Conservation (phyloP, 1,284 basidiomycete species). For the Pyrrhoderma lamaoense region DNA sequence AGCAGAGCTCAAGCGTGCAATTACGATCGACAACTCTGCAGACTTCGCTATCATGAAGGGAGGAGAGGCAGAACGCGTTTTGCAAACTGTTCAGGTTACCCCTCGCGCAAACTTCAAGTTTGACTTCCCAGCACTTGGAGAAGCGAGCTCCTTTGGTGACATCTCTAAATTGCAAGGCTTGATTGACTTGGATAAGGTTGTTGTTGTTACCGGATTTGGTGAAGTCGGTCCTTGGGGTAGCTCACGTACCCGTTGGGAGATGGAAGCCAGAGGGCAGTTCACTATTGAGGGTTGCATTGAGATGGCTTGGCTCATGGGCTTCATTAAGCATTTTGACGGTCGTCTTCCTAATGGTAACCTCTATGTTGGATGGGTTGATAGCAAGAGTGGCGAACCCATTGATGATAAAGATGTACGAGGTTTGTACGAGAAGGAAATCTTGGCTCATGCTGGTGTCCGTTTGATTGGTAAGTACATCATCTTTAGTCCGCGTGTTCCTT, state of each 20-base stretch:
- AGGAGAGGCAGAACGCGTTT: constrained; percentile 84
- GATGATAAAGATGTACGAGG: constrained; percentile 96
- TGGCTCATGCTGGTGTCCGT: constrained; percentile 90
- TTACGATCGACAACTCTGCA: constrained; percentile 88
- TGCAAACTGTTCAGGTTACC: constrained; percentile 89
- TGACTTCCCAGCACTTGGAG: constrained; percentile 82
- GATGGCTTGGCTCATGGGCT: constrained; percentile 99
- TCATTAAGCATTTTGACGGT: constrained; percentile 97
- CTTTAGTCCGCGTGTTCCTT: constrained; percentile 4
- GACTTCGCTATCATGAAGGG: constrained; percentile 94
- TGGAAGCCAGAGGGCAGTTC: constrained; percentile 91
- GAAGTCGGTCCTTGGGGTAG: constrained; percentile 99
- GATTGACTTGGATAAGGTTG: constrained; percentile 91
- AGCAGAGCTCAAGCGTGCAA: constrained; percentile 87
- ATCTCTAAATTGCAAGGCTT: constrained; percentile 75
- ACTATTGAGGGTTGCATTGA: constrained; percentile 97
- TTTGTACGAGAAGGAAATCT: constrained; percentile 92
- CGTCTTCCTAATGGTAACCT: constrained; percentile 87
- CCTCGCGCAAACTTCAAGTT: constrained; percentile 97
- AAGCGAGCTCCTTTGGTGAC: constrained; percentile 59
- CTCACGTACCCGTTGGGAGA: constrained; percentile 98
- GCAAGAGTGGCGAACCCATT: constrained; percentile 91
- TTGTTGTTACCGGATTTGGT: constrained; percentile 94
- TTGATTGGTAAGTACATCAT: constrained; percentile 65
- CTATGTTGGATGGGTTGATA: constrained; percentile 97